Conservation (phyloP, 2,329 filamentous ascomycete species). For the Alternaria incomplexa region DNA sequence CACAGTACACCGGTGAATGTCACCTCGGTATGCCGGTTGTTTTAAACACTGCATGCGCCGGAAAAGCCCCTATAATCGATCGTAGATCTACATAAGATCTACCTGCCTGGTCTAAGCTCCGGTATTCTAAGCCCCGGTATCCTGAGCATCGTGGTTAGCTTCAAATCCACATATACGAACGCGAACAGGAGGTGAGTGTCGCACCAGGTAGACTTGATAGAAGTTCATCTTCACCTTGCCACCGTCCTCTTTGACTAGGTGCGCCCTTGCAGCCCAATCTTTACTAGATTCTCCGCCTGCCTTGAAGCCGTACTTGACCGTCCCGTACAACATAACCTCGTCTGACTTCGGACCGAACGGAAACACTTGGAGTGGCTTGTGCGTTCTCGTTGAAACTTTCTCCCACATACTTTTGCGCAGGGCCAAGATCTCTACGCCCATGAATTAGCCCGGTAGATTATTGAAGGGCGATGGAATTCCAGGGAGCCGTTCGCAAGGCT, state of each 20-base stretch:
- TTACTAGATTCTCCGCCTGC: conserved; percentile 55
- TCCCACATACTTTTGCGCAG: conserved; percentile 62
- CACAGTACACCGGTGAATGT: neutral
- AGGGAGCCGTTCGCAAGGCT: neutral
- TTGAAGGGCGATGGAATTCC: neutral
- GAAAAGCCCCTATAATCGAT: neutral
- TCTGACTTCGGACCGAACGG: conserved; percentile 55
- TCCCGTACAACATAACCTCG: conserved; percentile 62
- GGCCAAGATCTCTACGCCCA: conserved; percentile 55
- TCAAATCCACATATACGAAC: neutral
- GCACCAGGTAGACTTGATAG: conserved; percentile 63
- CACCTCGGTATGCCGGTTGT: neutral
- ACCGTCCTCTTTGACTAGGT: conserved; percentile 58
- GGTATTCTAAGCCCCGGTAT: conserved; percentile 17
- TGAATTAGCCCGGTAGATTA: neutral
- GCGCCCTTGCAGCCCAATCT: conserved; percentile 63
- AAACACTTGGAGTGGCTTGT: conserved; percentile 57
- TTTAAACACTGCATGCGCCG: neutral
- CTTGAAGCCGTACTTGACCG: conserved; percentile 60
- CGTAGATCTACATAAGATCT: conserved; percentile 5
- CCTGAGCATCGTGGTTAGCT: conserved; percentile 12
- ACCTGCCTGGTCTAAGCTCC: conserved; percentile 16
- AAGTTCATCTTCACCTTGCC: conserved; percentile 61
- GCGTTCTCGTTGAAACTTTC: conserved; percentile 55
- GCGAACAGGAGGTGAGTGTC: conserved; percentile 28